Evolutionary conservation across 768 basidiomycete species (phyloP).

Genomic region (Lactarius tabidus): DNA sequence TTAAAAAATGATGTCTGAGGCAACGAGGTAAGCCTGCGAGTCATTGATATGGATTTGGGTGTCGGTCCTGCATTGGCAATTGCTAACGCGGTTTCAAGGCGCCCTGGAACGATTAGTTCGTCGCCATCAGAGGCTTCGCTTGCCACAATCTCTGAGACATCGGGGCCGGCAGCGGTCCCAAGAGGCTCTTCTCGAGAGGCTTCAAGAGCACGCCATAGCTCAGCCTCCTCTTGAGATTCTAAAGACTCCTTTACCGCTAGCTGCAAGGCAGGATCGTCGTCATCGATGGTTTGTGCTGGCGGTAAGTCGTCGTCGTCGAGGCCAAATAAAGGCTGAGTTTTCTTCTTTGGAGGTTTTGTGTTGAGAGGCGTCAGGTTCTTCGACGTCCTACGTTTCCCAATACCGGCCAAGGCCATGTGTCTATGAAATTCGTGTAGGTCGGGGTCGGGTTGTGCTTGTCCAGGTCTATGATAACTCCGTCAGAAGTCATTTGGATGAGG

Average conservation of each 20-base stretch:
- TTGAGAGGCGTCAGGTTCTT: constrained; percentile 35
- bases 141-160: constrained; percentile 7
- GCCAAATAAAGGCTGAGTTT: constrained; percentile 50
- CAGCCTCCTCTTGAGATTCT: constrained; percentile 36
- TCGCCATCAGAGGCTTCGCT: constrained; percentile 36
- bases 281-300: constrained; percentile 34
- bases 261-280: constrained; percentile 55
- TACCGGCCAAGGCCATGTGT: constrained; percentile 56
- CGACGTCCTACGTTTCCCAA: constrained; percentile 46
- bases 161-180: constrained; percentile 4
- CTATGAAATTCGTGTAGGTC: constrained; percentile 62
- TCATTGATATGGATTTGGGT: constrained; percentile 25
- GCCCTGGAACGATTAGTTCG: constrained; percentile 48
- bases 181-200: constrained; percentile 27
- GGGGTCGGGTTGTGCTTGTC: constrained; percentile 42
- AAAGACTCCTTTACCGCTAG: constrained; percentile 62
- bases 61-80: constrained; percentile 56
- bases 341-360: constrained; percentile 35
- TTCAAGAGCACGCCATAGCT: constrained; percentile 31
- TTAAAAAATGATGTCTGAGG: constrained; percentile 36
- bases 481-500: neutral
- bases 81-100: constrained; percentile 63
- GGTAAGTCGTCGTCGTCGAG: constrained; percentile 43
- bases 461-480: constrained; percentile 22
- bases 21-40: constrained; percentile 4